Base-by-base conservation (phyloP, 2,329 filamentous ascomycete genomes). In the Westerdykella ornata region DNA sequence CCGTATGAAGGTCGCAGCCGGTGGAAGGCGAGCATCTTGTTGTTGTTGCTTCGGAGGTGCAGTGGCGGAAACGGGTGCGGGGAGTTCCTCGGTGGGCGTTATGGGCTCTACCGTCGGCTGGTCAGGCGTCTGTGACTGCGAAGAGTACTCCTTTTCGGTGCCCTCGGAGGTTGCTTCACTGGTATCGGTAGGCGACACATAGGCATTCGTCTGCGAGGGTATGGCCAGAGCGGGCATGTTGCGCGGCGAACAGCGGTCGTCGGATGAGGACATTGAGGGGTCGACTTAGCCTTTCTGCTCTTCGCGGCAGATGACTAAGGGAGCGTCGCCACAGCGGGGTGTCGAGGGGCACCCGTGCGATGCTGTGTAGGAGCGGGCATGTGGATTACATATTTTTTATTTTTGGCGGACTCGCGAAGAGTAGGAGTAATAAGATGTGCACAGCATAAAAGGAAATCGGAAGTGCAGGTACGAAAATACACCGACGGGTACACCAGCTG, bases 21-120 rank as follows among this genome's bases (percentile, higher is more conserved):
- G 60, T 40, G 60, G 57, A 38, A 57, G 54, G 26, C 46, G 51
- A 26, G 53, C 51, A 50, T 53, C 54, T 76, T 31, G 75, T 76
- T 14, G 69, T 72, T 22, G 37, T 14, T 16, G 13, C 16, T 13
- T 36, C 4, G 4, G 30, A 14, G n/a, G n/a, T 33, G n/a, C 16
- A 3, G 17, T 54, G 38, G 63, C 62, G 39, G 66, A 54, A 47
- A 64, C 59, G 35, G 65, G 62, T 32, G 51, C 49, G 13, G 61
- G 48, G 8, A 54, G 22, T 26, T 26, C 22, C 4, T 26, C 54
- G 16, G 61, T 63, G 42, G 65, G 64, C n/a, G 65, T 66, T 42
- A 68, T 63, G 51, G 65, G 65, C 28, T 64, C 67, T 28, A 67
- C 62, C 9, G 65, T 63, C 42, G 65, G 65, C 6, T 60, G 59